Evolutionary conservation across 129 eudicot species (phyloP).

Genomic region (Centella asiatica): DNA sequence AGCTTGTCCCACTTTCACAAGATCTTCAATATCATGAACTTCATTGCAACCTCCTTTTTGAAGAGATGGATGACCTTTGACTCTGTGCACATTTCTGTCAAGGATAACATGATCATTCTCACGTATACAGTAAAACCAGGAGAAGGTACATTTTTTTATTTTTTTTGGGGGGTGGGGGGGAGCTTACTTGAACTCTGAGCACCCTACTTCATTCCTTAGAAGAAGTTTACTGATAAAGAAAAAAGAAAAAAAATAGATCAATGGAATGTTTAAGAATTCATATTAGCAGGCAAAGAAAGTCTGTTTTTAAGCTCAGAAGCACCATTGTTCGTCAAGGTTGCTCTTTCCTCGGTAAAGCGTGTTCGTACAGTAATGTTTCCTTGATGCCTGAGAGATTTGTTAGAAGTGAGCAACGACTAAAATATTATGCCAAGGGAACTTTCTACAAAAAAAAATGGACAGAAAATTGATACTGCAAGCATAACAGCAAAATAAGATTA

Average conservation of each 20-base stretch:
- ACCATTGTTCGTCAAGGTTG: constrained; percentile 91
- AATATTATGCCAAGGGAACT: constrained; percentile 4
- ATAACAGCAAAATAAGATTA: neutral
- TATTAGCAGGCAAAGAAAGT: constrained; percentile 12
- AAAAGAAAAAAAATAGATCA: neutral
- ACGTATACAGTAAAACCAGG: constrained; percentile 11
- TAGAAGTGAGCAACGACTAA: constrained; percentile 6
- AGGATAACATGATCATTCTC: constrained; percentile 13
- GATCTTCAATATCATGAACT: constrained; percentile 96
- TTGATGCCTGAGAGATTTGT: constrained; percentile 62
- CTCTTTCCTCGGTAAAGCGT: constrained; percentile 38
- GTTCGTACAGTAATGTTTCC: constrained; percentile 88
- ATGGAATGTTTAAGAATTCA: constrained; percentile 7
- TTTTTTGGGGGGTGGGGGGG: no score
- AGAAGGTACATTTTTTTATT: neutral
- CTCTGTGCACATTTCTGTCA: constrained; percentile 57
- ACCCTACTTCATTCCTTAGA: constrained; percentile 48
- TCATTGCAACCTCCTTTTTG: constrained; percentile 83
- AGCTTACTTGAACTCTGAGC: constrained; percentile 75
- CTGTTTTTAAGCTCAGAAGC: constrained; percentile 6
- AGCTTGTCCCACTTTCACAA: constrained; percentile 70
- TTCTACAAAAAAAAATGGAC: neutral
- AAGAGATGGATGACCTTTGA: constrained; percentile 71
- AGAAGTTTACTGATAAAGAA: constrained; percentile 56
- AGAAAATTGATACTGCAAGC: neutral